Evolutionary conservation across 1,284 basidiomycete species (phyloP).

Genomic region (Sanghuangporus weigelae): DNA sequence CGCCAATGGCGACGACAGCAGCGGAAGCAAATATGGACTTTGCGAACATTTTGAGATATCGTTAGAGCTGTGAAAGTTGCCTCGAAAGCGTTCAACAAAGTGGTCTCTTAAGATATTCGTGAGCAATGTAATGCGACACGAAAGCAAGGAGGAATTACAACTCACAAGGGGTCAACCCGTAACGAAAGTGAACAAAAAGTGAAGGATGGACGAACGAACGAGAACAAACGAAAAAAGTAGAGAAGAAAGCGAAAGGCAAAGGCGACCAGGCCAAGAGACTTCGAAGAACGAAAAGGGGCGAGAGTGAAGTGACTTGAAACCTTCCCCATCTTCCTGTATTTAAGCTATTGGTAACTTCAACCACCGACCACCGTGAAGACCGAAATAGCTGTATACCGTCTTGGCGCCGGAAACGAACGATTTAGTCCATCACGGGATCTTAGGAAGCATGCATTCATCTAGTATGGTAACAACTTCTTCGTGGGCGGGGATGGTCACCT

Average conservation of each 20-base stretch:
- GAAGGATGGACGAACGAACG: neutral
- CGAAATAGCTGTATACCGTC: neutral
- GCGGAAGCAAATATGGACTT: conserved; percentile 18
- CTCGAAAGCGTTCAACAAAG: conserved; percentile 7
- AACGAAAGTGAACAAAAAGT: conserved; percentile 6
- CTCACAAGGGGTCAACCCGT: conserved; percentile 17
- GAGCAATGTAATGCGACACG: neutral
- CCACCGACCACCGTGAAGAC: neutral
- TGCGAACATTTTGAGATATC: conserved; percentile 19
- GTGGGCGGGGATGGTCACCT: conserved; percentile 5
- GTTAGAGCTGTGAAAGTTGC: neutral
- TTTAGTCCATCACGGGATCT: conserved; percentile 1
- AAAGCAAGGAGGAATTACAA: neutral
- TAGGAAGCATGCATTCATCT: neutral
- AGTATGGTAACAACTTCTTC: neutral
- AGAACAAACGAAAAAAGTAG: neutral
- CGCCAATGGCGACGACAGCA: conserved; percentile 15
- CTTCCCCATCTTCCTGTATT: conserved; percentile 1
- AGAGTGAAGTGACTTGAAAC: conserved; percentile 4
- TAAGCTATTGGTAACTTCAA: conserved; percentile 2
- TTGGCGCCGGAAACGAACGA: neutral
- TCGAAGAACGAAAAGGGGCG: conserved; percentile 14
- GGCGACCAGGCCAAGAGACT: conserved; percentile 18
- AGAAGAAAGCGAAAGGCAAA: conserved; percentile 11
- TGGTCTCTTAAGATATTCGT: neutral